Evolutionary conservation across 129 eudicot species (phyloP), one percentile per base, ranked within the genome.

Genomic region (Dittrichia graveolens): DNA sequence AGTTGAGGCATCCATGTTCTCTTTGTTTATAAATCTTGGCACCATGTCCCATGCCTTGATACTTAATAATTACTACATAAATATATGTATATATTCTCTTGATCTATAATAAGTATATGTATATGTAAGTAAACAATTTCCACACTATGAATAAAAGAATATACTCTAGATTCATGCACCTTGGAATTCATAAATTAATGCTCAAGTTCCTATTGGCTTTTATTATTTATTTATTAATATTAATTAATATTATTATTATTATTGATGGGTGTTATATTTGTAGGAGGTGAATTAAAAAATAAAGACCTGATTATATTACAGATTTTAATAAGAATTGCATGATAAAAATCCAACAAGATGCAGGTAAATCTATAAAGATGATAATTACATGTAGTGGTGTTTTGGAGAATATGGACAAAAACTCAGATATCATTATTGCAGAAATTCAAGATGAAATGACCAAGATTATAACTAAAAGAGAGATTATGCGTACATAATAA

Each of bases 1-100:
- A 70, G 76, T 70, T 42, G 76, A 49, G 76, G 72, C 66, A 70
- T 60, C 72, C 81, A 70, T 78, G 81, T 70, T 78, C 81, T 70
- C 77, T 60, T 69, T 78, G 76, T 70, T 70, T 42, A 70, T 61
- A 61, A 61, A 70, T 78, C 66, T 78, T 61, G 59, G 59, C 76
- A 42, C 46, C 76, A 41, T 78, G 77, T 34, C 81, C 81, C 77
- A 78, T 69, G 57, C 72, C n/a, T 58, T 6, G 31, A 49, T 77
- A 43, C 24, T 75, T 54, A 31, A 60, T 54, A 31, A 60, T 40
- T 48, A 24, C 1, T 60, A 42, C 15, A 16, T 56, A 61, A 54
- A 73, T 61, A 37, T 59, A 73, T 8, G 16, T 53, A 24, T 52
- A 44, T 40, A 41, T 37, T 55, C 35, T 69, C 47, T 69, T n/a